Percentiles rank a stretch among this genome's conserved stretches.
Conservation (phyloP, 495 filamentous ascomycete genomes). For the Aspergillus taichungensis region DNA sequence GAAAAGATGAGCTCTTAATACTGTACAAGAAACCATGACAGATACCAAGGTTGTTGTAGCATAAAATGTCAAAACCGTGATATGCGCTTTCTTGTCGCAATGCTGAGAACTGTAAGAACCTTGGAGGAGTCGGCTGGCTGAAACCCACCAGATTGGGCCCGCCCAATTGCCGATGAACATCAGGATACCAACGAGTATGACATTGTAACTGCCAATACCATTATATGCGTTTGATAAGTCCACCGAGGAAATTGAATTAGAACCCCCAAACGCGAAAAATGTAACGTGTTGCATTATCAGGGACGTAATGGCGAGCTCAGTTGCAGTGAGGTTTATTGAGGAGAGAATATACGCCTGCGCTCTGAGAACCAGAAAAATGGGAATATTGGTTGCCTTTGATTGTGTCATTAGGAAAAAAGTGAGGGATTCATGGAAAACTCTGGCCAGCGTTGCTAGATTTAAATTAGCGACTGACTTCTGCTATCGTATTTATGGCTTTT, state of each 20-base stretch:
- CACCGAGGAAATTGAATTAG: constrained; percentile 85
- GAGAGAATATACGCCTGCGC: constrained; percentile 46
- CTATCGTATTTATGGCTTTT: neutral
- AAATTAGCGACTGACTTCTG: constrained; percentile 6
- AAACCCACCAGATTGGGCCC: constrained; percentile 80
- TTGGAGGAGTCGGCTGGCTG: constrained; percentile 48
- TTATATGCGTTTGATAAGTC: constrained; percentile 82
- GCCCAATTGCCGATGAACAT: constrained; percentile 89
- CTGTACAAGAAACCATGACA: constrained; percentile 84
- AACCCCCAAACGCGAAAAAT: constrained; percentile 87
- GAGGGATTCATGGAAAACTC: constrained; percentile 54
- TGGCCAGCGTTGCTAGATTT: constrained; percentile 7
- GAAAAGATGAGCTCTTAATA: constrained; percentile 82
- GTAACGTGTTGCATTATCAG: constrained; percentile 62
- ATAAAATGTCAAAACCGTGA: constrained; percentile 58
- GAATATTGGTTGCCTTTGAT: constrained; percentile 71
- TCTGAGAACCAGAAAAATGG: constrained; percentile 69
- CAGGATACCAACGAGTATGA: constrained; percentile 61
- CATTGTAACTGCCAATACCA: constrained; percentile 61
- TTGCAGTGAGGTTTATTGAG: constrained; percentile 32
- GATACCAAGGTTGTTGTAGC: constrained; percentile 47
- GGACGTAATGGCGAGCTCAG: constrained; percentile 54
- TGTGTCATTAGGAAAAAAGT: constrained; percentile 80
- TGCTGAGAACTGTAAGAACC: constrained; percentile 11
- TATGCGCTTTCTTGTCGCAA: constrained; percentile 29